Conservation (phyloP, 169 alveolate species). For the Perkinsus chesapeaki region DNA sequence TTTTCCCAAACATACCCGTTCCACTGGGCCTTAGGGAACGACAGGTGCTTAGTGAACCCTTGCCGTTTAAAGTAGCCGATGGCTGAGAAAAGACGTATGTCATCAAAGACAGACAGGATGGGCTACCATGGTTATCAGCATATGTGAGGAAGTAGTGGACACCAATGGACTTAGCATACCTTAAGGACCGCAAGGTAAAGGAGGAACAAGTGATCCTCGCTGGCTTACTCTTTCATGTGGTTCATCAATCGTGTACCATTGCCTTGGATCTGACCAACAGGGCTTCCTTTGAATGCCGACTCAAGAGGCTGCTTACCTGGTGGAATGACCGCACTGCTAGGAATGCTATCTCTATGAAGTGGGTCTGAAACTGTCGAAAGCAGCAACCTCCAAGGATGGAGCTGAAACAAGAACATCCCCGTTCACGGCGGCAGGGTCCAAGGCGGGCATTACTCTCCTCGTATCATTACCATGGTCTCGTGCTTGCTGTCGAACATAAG, state of each 20-base stretch:
- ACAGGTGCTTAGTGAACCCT: constrained; percentile 57
- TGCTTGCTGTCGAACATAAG: constrained; percentile 70
- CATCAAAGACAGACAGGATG: background rate
- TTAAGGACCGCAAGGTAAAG: background rate
- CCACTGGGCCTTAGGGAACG: background rate
- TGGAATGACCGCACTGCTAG: constrained; percentile 63
- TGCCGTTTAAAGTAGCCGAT: constrained; percentile 69
- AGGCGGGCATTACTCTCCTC: constrained; percentile 15
- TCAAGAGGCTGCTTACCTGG: constrained; percentile 33
- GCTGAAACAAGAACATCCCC: background rate
- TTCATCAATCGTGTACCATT: constrained; percentile 78
- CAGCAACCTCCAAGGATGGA: constrained; percentile 72
- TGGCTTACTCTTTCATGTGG: constrained; percentile 55
- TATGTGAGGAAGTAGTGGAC: constrained; percentile 62
- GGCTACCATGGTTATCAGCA: constrained; percentile 56
- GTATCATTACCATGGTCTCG: constrained; percentile 58
- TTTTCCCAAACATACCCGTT: constrained; percentile 15
- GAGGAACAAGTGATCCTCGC: constrained; percentile 1
- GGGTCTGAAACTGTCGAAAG: constrained; percentile 50
- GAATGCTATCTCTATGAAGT: constrained; percentile 74
- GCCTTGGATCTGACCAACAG: constrained; percentile 34
- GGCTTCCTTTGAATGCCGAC: background rate
- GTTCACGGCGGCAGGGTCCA: background rate
- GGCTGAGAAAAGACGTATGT: constrained; percentile 37
- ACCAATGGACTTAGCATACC: constrained; percentile 12